These are phyloP conservation scores for Rubia balearica DNA, from an alignment of 305 asterid genomes.

Conservation along the genomic window DNA sequence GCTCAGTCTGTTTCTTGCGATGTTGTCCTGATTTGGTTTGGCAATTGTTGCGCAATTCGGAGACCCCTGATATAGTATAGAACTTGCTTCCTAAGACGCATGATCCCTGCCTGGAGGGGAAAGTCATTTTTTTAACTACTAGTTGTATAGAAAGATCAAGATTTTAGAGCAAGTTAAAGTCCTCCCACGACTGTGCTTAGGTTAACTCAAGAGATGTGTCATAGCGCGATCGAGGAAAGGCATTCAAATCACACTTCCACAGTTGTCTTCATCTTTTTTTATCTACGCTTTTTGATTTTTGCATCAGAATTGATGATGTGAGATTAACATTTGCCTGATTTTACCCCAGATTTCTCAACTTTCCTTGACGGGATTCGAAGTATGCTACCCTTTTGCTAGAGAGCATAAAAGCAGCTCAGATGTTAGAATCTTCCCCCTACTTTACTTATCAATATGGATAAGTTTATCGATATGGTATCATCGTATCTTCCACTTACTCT, in stretches of 20 bases:
- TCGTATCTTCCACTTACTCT: conserved; percentile 7
- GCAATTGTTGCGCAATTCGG: too few species aligned
- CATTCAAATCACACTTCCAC: too few species aligned
- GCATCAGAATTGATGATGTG: not conserved
- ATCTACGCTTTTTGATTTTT: not conserved
- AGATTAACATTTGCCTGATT: not conserved
- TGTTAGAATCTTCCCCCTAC: conserved; percentile 27
- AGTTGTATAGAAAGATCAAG: too few species aligned
- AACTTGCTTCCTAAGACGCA: too few species aligned
- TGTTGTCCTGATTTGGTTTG: too few species aligned
- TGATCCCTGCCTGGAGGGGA: too few species aligned
- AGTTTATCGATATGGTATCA: not conserved
- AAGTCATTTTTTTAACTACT: too few species aligned
- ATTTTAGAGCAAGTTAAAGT: too few species aligned
- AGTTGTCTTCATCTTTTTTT: not conserved
- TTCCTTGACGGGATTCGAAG: conserved; percentile 43
- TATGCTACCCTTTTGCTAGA: conserved; percentile 62
- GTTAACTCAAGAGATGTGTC: not conserved
- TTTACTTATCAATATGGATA: not conserved
- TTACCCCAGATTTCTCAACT: conserved; percentile 48
- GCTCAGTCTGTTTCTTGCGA: too few species aligned
- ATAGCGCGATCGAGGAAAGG: too few species aligned
- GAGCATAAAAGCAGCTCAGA: conserved; percentile 26
- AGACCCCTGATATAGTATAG: too few species aligned
- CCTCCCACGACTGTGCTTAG: too few species aligned